Percentiles rank a stretch among this genome's conserved stretches.
These are phyloP conservation scores for Tolypocladium album DNA, from an alignment of 2,329 filamentous ascomycete genomes.

Conservation along the genomic window DNA sequence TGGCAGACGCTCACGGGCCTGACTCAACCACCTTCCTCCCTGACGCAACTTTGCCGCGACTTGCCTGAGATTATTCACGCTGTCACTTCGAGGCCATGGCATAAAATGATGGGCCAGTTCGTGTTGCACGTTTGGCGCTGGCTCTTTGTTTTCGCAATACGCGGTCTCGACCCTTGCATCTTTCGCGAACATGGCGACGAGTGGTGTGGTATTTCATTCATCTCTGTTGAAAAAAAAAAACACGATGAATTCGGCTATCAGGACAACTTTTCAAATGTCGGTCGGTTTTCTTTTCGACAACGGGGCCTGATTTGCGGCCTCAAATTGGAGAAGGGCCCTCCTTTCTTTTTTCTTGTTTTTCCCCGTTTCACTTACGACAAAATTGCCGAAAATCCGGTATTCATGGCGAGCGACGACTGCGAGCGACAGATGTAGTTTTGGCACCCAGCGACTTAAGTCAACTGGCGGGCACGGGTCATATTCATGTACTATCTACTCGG, in stretches of 20 bases:
- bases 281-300: background rate
- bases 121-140: background rate
- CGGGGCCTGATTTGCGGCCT: background rate
- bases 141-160: background rate
- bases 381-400: background rate
- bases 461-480: slow-evolving; percentile 1
- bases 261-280: background rate
- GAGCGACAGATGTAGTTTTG: background rate
- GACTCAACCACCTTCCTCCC: background rate
- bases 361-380: background rate
- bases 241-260: background rate
- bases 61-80: background rate
- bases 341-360: background rate
- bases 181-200: background rate
- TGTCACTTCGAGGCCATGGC: background rate
- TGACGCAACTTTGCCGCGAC: background rate
- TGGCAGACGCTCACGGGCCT: background rate
- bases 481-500: slow-evolving; percentile 4
- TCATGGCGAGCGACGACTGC: background rate
- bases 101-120: background rate
- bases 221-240: background rate
- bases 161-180: background rate
- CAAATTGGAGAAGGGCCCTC: background rate
- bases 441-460: background rate
- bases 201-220: background rate